Evolutionary conservation across 306 rosid species (phyloP).

Genomic region (Acmispon strigosus): DNA sequence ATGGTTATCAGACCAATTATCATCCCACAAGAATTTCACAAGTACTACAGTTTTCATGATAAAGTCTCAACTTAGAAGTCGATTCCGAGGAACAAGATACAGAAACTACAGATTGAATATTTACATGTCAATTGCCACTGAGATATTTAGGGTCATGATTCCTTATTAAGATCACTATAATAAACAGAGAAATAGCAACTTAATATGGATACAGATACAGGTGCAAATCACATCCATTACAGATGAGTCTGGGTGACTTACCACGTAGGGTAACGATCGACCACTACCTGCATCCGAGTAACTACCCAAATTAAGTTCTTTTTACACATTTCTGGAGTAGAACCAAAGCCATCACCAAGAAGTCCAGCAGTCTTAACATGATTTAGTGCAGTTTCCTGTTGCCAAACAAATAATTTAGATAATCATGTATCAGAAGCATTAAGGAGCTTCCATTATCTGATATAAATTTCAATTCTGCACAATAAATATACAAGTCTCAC

Average conservation of each 20-base stretch:
- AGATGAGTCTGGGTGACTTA: conserved; percentile 28
- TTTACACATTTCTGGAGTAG: conserved; percentile 94
- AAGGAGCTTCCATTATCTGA: not conserved
- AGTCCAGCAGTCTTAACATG: conserved; percentile 93
- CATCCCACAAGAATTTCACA: not conserved
- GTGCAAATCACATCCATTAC: not conserved
- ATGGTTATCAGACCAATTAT: not conserved
- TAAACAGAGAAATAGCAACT: not conserved
- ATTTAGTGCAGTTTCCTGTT: conserved; percentile 96
- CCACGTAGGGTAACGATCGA: conserved; percentile 98
- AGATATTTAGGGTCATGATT: not conserved
- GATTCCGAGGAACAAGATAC: not conserved
- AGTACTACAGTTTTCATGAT: not conserved
- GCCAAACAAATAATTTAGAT: conserved; percentile 17
- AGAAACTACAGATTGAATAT: not conserved
- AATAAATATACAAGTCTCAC: not conserved
- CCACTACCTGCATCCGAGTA: conserved; percentile 88
- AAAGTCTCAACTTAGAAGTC: not conserved
- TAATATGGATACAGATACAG: not conserved
- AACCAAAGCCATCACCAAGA: conserved; percentile 94
- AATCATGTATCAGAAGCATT: not conserved
- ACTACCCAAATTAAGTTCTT: conserved; percentile 98
- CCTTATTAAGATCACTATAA: conserved; percentile 2
- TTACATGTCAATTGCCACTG: not conserved
- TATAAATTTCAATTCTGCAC: not conserved